Evolutionary conservation across 306 rosid genomes (phyloP).

Genomic region (Canavalia gladiata): DNA sequence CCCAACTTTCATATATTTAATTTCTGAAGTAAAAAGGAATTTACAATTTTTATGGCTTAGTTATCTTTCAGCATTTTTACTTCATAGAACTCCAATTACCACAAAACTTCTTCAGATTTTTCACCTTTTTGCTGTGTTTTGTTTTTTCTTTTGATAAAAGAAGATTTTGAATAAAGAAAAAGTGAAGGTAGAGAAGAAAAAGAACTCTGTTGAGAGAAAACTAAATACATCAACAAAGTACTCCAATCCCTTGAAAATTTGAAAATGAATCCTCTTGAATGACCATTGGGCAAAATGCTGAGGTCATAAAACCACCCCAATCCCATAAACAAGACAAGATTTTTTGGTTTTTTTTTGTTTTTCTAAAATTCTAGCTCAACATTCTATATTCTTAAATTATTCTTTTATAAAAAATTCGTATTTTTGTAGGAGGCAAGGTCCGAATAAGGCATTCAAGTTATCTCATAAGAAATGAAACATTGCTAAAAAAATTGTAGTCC

Average conservation of each 20-base stretch:
- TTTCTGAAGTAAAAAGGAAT: too few relatives aligned
- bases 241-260: not conserved
- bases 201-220: not conserved
- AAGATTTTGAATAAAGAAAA: not conserved
- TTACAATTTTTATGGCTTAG: too few relatives aligned
- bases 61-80: too few relatives aligned
- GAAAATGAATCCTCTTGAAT: constrained; percentile 3
- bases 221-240: not conserved
- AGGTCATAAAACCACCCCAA: not conserved
- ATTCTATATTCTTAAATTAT: too few relatives aligned
- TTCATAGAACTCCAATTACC: too few relatives aligned
- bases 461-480: not conserved
- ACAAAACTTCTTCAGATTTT: not conserved
- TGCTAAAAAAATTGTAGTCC: not conserved
- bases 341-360: not conserved
- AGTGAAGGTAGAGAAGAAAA: not conserved
- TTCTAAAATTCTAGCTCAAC: too few relatives aligned
- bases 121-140: not conserved
- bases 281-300: not conserved
- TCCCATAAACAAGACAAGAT: not conserved
- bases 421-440: not conserved
- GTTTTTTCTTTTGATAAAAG: not conserved
- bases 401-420: too few relatives aligned
- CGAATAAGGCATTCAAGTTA: not conserved
- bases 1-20: too few relatives aligned